Conservation (phyloP, 2,329 filamentous ascomycete species). For the Westerdykella sp. region DNA sequence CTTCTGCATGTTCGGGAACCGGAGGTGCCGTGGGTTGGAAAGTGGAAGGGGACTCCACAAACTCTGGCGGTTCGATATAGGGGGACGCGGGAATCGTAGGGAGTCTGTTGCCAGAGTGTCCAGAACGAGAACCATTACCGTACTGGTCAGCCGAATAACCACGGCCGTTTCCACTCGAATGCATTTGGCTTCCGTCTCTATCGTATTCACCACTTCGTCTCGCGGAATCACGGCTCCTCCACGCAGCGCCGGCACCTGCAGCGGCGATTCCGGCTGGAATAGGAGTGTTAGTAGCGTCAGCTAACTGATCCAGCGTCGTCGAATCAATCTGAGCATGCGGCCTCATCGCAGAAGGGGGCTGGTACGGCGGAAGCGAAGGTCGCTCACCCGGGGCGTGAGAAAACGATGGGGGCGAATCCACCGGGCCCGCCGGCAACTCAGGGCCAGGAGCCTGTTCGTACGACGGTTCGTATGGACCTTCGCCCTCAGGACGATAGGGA, state of each 20-base stretch:
- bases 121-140: constrained; percentile 11
- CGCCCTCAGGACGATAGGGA: background rate
- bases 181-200: constrained; percentile 15
- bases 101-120: constrained; percentile 32
- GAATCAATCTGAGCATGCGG: constrained; percentile 80
- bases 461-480: constrained; percentile 26
- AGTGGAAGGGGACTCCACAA: constrained; percentile 22
- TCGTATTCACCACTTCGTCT: constrained; percentile 30
- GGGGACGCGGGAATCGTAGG: constrained; percentile 45
- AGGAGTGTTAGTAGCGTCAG: constrained; percentile 57
- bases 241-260: constrained; percentile 38
- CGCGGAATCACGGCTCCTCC: constrained; percentile 30
- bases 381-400: constrained; percentile 65
- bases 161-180: constrained; percentile 42
- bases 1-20: constrained; percentile 32
- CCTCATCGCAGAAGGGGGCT: constrained; percentile 69
- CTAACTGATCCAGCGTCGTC: constrained; percentile 74
- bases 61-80: constrained; percentile 36
- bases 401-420: constrained; percentile 72
- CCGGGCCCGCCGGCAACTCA: constrained; percentile 60
- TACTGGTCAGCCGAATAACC: constrained; percentile 54
- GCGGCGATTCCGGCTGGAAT: constrained; percentile 31
- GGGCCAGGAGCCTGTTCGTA: constrained; percentile 9
- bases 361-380: constrained; percentile 63
- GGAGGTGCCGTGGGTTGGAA: constrained; percentile 31